These are phyloP conservation scores for Penicillium mononematosum DNA, from an alignment of 495 filamentous ascomycete species.

Conservation along the genomic window DNA sequence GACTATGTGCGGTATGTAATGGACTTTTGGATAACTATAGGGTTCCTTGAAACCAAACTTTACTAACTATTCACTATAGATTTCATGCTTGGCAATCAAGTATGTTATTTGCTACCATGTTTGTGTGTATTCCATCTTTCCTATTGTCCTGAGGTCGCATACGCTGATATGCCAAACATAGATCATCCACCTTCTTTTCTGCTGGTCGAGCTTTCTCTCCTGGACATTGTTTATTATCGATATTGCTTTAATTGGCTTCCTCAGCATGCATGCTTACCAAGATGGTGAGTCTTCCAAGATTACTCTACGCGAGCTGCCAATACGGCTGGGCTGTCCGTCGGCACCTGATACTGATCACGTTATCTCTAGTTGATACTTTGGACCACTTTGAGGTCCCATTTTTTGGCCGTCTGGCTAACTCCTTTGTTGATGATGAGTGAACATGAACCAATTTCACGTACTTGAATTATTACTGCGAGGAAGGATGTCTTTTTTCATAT, in stretches of 20 bases:
- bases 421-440: slow-evolving; percentile 90
- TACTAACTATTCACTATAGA: slow-evolving; percentile 42
- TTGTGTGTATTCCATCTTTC: slow-evolving; percentile 53
- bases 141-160: not conserved
- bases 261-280: slow-evolving; percentile 75
- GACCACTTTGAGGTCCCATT: slow-evolving; percentile 92
- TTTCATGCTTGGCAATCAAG: slow-evolving; percentile 97
- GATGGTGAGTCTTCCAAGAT: slow-evolving; percentile 59
- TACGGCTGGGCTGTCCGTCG: not conserved
- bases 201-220: slow-evolving; percentile 77
- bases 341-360: not conserved
- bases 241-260: slow-evolving; percentile 69
- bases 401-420: slow-evolving; percentile 73
- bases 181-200: slow-evolving; percentile 78
- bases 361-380: slow-evolving; percentile 68
- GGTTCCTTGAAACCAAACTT: not conserved
- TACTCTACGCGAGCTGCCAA: not conserved
- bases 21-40: not conserved
- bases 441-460: slow-evolving; percentile 10
- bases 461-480: slow-evolving; percentile 15
- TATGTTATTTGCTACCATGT: slow-evolving; percentile 80
- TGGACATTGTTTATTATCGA: slow-evolving; percentile 80
- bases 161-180: slow-evolving; percentile 20
- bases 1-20: slow-evolving; percentile 87
- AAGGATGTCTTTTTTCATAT: slow-evolving; percentile 22